Base-by-base conservation (phyloP, 805 yeast genomes). In the Starmerella roubikii region DNA sequence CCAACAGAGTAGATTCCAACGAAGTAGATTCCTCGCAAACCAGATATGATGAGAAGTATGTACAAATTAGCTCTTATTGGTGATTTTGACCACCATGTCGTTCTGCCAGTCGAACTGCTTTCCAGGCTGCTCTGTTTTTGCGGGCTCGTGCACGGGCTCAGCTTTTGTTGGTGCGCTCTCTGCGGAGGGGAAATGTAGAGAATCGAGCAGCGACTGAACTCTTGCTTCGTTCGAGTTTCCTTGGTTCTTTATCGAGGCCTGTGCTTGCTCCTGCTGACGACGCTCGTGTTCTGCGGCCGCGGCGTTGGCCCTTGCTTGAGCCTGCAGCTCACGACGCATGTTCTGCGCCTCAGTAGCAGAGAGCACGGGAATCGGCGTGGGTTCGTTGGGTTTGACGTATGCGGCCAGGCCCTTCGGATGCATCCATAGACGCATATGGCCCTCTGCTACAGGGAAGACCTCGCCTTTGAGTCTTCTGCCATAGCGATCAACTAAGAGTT, bases 351-450 rank as follows among this genome's bases (percentile, higher is more conserved):
- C 40, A 3, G 16, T 28, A 8, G 36, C 38, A 7, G 38, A 17
- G 26, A 45, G 38, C 15, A 49, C 34, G 3, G 59, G 59, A 22
- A 57, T 48, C 16, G 48, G 46, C 22, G 50, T 42, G 7, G 53
- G 52, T 42, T 48, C 40, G 27, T 51, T 52, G 48, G 61, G 30
- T 21, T 67, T 55, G 18, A 83, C 66, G 53, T 83, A 85, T 16
- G 72, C 69, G 3, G 94, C 95, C 32, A 83, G 80, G 51, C 81
- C 76, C 44, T 64, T 52, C 31, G 72, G 71, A 51, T 83, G 83
- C 40, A 85, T 67, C 50, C 62, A 71, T 60, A 81, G 82, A 54
- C 88, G 72, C 94, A 85, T 85, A 45, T 72, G 65, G 18, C 84
- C 80, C 23, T 94, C 85, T 45, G 73, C 68, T 16, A 85, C 94